A percentile compares a stretch with the other conserved stretches of the same genome.
Evolutionary conservation across 2,329 filamentous ascomycete genomes (phyloP).

Genomic region (Diaporthe humulicola): DNA sequence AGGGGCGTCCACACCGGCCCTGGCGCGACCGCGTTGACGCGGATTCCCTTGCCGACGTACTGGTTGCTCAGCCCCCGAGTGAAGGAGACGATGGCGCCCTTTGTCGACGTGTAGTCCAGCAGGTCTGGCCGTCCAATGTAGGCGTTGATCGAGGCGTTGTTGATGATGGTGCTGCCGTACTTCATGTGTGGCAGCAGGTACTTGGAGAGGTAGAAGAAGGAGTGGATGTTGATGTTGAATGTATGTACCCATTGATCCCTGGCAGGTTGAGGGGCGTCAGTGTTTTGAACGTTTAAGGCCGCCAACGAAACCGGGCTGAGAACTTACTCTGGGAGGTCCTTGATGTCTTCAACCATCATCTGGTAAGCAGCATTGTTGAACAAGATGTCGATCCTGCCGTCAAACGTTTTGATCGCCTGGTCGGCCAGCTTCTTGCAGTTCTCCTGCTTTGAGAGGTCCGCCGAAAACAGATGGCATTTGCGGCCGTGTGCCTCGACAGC

Average conservation of each 20-base stretch:
- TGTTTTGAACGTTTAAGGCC: no score
- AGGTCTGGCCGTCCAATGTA: slow-evolving; percentile 86
- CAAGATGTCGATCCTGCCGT: slow-evolving; percentile 76
- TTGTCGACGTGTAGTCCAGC: slow-evolving; percentile 85
- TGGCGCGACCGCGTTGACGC: slow-evolving; percentile 82
- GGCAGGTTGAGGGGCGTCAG: not conserved
- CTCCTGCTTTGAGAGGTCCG: slow-evolving; percentile 74
- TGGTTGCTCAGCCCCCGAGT: slow-evolving; percentile 84
- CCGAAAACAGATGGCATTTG: slow-evolving; percentile 73
- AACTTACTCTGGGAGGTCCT: slow-evolving; percentile 76
- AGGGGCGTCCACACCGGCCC: slow-evolving; percentile 85
- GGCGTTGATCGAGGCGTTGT: slow-evolving; percentile 86
- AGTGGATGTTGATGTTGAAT: slow-evolving; percentile 87
- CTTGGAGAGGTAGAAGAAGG: slow-evolving; percentile 85
- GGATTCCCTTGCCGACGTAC: slow-evolving; percentile 77
- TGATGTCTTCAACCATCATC: slow-evolving; percentile 80
- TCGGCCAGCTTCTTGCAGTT: slow-evolving; percentile 80
- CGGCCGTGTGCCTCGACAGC: slow-evolving; percentile 76
- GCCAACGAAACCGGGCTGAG: not conserved
- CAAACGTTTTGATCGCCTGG: slow-evolving; percentile 74
- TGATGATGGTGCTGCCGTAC: slow-evolving; percentile 83
- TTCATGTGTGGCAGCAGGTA: slow-evolving; percentile 82
- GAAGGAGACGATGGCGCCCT: slow-evolving; percentile 84
- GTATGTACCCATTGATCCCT: slow-evolving; percentile 84
- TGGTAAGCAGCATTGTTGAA: slow-evolving; percentile 83